Evolutionary conservation across 768 basidiomycete genomes (phyloP).

Genomic region (Rhodotorula babjevae): DNA sequence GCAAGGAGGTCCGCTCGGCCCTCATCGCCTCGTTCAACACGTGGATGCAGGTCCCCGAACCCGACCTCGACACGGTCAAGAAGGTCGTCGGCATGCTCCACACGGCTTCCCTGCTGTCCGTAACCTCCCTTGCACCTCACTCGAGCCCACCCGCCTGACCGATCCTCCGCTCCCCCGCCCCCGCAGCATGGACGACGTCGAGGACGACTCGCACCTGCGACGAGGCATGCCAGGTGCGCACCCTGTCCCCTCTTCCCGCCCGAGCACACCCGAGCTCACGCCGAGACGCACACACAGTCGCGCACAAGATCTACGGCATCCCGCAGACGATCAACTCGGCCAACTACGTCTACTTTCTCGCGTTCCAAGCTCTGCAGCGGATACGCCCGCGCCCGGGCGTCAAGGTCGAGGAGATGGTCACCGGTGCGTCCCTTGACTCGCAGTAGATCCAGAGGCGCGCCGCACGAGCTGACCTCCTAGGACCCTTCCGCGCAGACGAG

Average conservation of each 20-base stretch:
- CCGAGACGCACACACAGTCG: slow-evolving; percentile 54
- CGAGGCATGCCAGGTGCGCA: slow-evolving; percentile 71
- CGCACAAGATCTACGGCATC: slow-evolving; percentile 92
- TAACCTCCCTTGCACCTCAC: background rate
- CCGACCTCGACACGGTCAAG: slow-evolving; percentile 67
- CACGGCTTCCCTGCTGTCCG: slow-evolving; percentile 82
- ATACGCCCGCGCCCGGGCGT: slow-evolving; percentile 24
- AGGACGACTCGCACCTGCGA: slow-evolving; percentile 48
- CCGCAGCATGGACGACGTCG: slow-evolving; percentile 45
- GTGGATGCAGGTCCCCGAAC: slow-evolving; percentile 77
- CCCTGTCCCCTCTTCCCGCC: background rate
- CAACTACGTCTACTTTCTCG: slow-evolving; percentile 94
- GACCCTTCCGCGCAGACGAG: slow-evolving; percentile 54
- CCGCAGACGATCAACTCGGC: slow-evolving; percentile 97
- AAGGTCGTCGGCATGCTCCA: slow-evolving; percentile 89
- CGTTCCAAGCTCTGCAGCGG: slow-evolving; percentile 67
- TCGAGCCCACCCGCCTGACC: background rate
- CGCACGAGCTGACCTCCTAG: slow-evolving; percentile 10
- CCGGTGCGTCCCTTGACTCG: slow-evolving; percentile 52
- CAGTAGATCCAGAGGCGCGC: slow-evolving; percentile 34
- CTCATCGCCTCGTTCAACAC: slow-evolving; percentile 88
- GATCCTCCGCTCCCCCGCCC: background rate
- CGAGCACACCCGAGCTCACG: too few species aligned
- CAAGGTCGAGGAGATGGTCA: slow-evolving; percentile 64
- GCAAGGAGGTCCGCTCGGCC: slow-evolving; percentile 83